phyloP scores from a whole-genome alignment of 768 basidiomycete species.

The Crucibulum laeve region DNA sequence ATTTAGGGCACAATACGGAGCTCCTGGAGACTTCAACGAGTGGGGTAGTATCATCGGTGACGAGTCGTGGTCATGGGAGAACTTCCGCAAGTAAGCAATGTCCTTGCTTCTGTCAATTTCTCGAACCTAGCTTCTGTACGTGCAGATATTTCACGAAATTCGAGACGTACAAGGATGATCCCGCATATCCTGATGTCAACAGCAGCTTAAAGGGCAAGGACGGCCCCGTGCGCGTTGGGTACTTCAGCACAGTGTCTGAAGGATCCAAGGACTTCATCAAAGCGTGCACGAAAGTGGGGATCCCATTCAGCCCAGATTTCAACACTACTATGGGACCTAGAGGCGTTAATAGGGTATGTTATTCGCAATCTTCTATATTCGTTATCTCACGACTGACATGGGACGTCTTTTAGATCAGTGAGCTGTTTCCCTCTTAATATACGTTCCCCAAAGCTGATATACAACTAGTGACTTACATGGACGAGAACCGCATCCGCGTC shows the following conservation, averaged over 20 bases:
- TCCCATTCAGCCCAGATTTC: conserved; percentile 60
- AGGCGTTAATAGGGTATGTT: conserved; percentile 59
- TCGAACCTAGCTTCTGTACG: too few relatives aligned
- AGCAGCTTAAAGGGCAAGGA: conserved; percentile 36
- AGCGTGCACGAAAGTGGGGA: conserved; percentile 47
- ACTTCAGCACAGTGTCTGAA: conserved; percentile 41
- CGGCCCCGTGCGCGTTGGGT: conserved; percentile 61
- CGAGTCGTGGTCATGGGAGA: conserved; percentile 56
- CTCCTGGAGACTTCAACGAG: conserved; percentile 69
- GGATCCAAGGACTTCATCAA: conserved; percentile 48
- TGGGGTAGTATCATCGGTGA: conserved; percentile 55
- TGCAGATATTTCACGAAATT: conserved; percentile 61
- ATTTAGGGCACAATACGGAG: conserved; percentile 57
- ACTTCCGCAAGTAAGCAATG: too few relatives aligned
- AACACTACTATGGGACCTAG: conserved; percentile 53
- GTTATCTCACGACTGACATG: too few relatives aligned
- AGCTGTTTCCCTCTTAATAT: not conserved
- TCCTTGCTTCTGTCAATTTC: too few relatives aligned
- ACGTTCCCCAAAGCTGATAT: too few relatives aligned
- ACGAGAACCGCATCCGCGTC: conserved; percentile 45
- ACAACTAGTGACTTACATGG: conserved; percentile 66
- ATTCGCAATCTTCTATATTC: too few relatives aligned
- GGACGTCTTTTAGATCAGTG: too few relatives aligned
- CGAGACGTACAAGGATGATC: conserved; percentile 51
- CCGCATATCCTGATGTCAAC: conserved; percentile 49